These are phyloP conservation scores for Neopestalotiopsis sp. DNA, from an alignment of 2,329 filamentous ascomycete genomes.

Conservation along the genomic window DNA sequence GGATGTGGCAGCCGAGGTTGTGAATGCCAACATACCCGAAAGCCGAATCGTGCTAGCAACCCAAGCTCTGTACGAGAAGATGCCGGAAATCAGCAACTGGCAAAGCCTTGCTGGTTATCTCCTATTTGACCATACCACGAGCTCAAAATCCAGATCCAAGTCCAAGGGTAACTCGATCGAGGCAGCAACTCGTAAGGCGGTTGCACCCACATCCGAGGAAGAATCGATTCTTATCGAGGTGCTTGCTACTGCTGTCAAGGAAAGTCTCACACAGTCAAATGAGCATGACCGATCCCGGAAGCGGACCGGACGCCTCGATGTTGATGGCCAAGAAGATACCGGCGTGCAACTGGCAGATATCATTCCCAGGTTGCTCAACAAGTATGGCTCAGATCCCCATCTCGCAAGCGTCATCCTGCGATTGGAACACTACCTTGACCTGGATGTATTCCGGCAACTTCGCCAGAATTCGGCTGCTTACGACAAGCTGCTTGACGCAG, in stretches of 20 bases:
- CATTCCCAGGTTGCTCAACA: conserved; percentile 87
- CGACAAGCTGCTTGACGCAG: conserved; percentile 82
- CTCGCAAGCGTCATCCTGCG: conserved; percentile 86
- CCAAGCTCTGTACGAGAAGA: conserved; percentile 81
- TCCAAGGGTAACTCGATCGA: conserved; percentile 64
- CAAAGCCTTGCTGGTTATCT: conserved; percentile 88
- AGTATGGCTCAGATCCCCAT: conserved; percentile 88
- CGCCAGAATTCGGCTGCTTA: conserved; percentile 85
- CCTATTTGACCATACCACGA: conserved; percentile 85
- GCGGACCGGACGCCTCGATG: conserved; percentile 63
- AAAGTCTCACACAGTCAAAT: conserved; percentile 68
- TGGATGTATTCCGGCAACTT: conserved; percentile 86
- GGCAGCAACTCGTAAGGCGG: conserved; percentile 69
- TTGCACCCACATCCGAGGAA: conserved; percentile 76
- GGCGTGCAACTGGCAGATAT: conserved; percentile 77
- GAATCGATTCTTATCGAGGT: conserved; percentile 88
- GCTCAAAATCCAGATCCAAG: conserved; percentile 56
- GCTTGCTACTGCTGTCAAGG: conserved; percentile 80
- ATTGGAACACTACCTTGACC: conserved; percentile 83
- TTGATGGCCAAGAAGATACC: conserved; percentile 77
- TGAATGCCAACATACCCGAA: conserved; percentile 71
- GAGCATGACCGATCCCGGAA: conserved; percentile 68
- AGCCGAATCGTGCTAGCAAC: conserved; percentile 86
- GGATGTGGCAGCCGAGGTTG: conserved; percentile 56
- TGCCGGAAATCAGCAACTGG: conserved; percentile 85